phyloP scores from a whole-genome alignment of 1,284 basidiomycete species.

The Trichosporon coremiiforme region DNA sequence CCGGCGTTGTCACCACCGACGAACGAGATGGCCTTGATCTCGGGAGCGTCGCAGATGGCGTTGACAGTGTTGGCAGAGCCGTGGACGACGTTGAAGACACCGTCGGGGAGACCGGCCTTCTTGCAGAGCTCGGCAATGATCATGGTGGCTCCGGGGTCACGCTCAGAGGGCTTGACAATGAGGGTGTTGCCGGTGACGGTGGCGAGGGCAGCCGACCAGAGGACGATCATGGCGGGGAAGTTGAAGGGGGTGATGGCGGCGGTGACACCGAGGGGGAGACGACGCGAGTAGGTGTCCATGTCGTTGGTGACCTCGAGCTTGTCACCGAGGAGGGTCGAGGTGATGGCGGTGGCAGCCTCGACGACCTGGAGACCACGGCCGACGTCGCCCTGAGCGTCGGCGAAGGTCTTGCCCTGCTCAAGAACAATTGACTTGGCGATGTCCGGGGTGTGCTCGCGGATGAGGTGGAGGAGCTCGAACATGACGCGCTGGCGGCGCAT shows the following conservation, averaged over 20 bases:
- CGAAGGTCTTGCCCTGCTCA: slow-evolving; percentile 87
- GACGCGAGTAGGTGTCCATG: slow-evolving; percentile 78
- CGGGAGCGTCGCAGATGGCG: slow-evolving; percentile 86
- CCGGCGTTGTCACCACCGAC: slow-evolving; percentile 96
- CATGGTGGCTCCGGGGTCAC: slow-evolving; percentile 95
- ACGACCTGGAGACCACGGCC: slow-evolving; percentile 87
- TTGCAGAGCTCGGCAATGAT: slow-evolving; percentile 94
- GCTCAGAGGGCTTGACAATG: slow-evolving; percentile 92
- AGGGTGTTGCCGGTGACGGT: slow-evolving; percentile 74
- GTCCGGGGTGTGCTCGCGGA: slow-evolving; percentile 69
- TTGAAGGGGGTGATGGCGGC: slow-evolving; percentile 74
- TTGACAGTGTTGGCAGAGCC: slow-evolving; percentile 89
- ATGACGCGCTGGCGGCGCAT: slow-evolving; percentile 85
- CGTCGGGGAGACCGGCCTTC: slow-evolving; percentile 70
- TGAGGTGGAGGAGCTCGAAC: slow-evolving; percentile 81
- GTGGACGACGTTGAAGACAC: slow-evolving; percentile 86
- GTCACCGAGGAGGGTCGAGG: slow-evolving; percentile 81
- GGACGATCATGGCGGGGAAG: slow-evolving; percentile 86
- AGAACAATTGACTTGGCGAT: slow-evolving; percentile 67
- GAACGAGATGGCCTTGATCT: slow-evolving; percentile 92
- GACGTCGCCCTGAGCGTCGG: slow-evolving; percentile 92
- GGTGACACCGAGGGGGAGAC: slow-evolving; percentile 66
- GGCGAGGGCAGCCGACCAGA: slow-evolving; percentile 84
- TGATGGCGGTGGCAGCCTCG: slow-evolving; percentile 81
- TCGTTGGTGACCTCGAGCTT: slow-evolving; percentile 94